phyloP scores from a whole-genome alignment of 305 asterid genomes.

The Fraxinus ornus region DNA sequence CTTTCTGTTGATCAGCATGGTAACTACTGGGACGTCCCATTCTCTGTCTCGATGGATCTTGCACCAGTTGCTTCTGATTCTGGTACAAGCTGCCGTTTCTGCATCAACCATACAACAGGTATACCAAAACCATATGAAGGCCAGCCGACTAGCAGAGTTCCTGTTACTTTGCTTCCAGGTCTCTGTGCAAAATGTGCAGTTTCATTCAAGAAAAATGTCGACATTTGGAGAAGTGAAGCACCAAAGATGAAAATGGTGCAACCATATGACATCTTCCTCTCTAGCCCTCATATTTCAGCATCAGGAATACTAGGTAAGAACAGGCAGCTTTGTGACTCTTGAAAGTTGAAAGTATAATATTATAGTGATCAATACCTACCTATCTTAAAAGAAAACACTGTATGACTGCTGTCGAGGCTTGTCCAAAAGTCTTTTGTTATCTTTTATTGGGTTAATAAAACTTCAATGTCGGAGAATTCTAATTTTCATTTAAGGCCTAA shows the following conservation, averaged over 20 bases:
- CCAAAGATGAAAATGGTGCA: constrained; percentile 67
- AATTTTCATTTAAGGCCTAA: neutral
- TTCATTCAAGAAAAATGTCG: constrained; percentile 52
- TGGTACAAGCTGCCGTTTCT: constrained; percentile 59
- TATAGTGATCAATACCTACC: neutral
- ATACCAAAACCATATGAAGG: constrained; percentile 44
- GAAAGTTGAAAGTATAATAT: neutral
- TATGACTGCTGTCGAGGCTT: neutral
- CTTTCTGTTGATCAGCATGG: constrained; percentile 66
- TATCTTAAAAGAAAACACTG: constrained; percentile 8
- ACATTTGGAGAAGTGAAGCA: constrained; percentile 73
- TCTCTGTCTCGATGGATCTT: constrained; percentile 58
- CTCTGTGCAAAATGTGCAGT: constrained; percentile 63
- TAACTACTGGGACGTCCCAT: constrained; percentile 77
- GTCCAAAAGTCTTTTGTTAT: neutral
- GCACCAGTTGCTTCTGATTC: constrained; percentile 56
- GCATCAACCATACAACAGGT: constrained; percentile 55
- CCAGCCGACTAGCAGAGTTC: constrained; percentile 28
- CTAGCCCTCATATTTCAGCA: constrained; percentile 74
- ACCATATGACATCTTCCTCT: constrained; percentile 70
- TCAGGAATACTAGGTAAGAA: constrained; percentile 59
- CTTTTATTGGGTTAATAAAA: neutral
- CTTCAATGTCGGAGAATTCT: neutral
- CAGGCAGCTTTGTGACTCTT: neutral
- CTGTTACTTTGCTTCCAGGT: constrained; percentile 54